phyloP scores from a whole-genome alignment of 2,329 filamentous ascomycete species.

The Nemania sp. region DNA sequence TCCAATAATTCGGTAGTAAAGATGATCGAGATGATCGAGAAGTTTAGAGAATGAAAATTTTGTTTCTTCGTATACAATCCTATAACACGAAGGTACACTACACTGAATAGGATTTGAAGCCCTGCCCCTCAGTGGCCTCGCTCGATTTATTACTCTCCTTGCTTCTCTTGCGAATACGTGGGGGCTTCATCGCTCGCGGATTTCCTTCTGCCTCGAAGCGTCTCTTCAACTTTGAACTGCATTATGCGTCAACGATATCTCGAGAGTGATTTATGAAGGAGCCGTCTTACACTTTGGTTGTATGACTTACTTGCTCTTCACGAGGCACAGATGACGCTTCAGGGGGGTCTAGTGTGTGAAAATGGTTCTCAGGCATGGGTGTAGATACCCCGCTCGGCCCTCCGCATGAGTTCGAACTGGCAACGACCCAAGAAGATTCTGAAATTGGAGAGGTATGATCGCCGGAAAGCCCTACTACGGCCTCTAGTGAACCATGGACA shows the following conservation, averaged over 20 bases:
- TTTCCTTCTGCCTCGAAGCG: slow-evolving; percentile 25
- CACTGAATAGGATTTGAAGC: no score
- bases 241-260: slow-evolving; percentile 7
- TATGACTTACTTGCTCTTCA: slow-evolving; percentile 15
- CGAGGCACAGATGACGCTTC: slow-evolving; percentile 4
- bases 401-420: not conserved
- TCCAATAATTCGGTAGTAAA: no score
- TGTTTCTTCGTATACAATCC: no score
- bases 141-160: slow-evolving; percentile 7
- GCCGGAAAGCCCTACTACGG: not conserved
- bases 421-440: not conserved
- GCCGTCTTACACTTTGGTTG: slow-evolving; percentile 19
- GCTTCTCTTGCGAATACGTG: slow-evolving; percentile 19
- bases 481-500: not conserved
- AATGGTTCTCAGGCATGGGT: slow-evolving; percentile 1
- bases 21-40: no score
- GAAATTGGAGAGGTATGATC: not conserved
- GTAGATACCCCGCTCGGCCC: not conserved
- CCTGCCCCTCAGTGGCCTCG: not conserved
- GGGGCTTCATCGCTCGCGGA: slow-evolving; percentile 20
- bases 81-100: not conserved
- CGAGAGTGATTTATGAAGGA: not conserved
- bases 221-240: slow-evolving; percentile 28
- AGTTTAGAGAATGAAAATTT: no score
- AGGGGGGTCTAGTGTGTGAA: not conserved